Conservation (phyloP, 768 basidiomycete genomes). For the Lyophyllum semitale region DNA sequence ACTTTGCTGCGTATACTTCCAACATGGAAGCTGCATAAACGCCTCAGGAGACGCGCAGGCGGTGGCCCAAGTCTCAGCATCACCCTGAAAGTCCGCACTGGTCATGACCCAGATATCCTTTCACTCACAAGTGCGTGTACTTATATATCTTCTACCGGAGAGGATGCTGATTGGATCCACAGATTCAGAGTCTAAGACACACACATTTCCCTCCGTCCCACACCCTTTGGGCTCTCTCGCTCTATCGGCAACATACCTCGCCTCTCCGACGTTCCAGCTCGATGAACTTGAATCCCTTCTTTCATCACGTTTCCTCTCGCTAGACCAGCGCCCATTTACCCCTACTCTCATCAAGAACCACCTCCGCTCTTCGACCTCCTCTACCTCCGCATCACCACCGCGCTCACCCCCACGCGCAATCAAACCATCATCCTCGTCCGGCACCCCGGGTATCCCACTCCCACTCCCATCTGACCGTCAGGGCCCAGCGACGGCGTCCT, state of each 20-base stretch:
- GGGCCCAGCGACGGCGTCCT: constrained; percentile 8
- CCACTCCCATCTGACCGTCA: constrained; percentile 11
- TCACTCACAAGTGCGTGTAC: constrained; percentile 19
- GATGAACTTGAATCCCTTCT: constrained; percentile 79
- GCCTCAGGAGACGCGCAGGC: constrained; percentile 48
- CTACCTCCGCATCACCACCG: constrained; percentile 18
- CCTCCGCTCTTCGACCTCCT: constrained; percentile 49
- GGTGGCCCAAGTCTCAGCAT: constrained; percentile 48
- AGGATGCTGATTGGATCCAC: constrained; percentile 34
- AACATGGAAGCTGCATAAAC: constrained; percentile 72
- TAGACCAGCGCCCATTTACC: constrained; percentile 68
- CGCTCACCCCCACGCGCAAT: constrained; percentile 33
- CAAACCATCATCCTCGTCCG: constrained; percentile 11
- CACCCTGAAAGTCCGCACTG: constrained; percentile 43
- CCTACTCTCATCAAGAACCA: constrained; percentile 72
- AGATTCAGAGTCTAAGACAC: constrained; percentile 48
- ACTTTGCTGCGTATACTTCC: constrained; percentile 75
- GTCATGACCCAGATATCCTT: constrained; percentile 25
- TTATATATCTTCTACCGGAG: constrained; percentile 25
- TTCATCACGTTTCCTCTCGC: constrained; percentile 70
- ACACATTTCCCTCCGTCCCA: constrained; percentile 66
- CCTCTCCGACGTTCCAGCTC: constrained; percentile 67
- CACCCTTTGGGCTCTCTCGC: constrained; percentile 68
- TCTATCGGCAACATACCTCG: constrained; percentile 65
- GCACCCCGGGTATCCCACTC: constrained; percentile 8